Percentiles rank a stretch among this genome's conserved stretches.
phyloP scores from a whole-genome alignment of 2,329 filamentous ascomycete genomes.

The Colletotrichum tabaci region DNA sequence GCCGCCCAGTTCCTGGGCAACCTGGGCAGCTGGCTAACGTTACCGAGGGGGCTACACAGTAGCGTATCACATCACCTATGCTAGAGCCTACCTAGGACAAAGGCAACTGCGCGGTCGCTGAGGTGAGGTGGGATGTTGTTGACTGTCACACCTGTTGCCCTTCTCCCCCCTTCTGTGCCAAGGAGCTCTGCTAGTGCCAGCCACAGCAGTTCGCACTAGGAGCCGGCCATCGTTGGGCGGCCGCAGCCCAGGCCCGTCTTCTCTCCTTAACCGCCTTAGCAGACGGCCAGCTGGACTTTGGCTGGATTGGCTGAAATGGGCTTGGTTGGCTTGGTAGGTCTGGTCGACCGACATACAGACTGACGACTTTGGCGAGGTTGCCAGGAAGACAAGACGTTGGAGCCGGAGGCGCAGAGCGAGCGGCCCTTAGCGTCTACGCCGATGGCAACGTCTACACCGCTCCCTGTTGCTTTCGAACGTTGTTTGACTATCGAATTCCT shows the following conservation, averaged over 20 bases:
- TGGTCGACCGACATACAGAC: too few relatives aligned
- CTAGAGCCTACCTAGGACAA: neutral
- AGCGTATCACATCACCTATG: neutral
- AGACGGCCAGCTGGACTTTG: conserved; percentile 22
- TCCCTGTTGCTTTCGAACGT: conserved; percentile 14
- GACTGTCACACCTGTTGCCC: conserved; percentile 31
- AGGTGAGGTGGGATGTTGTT: conserved; percentile 28
- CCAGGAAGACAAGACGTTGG: conserved; percentile 10
- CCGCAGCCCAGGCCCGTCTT: conserved; percentile 31
- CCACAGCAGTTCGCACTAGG: conserved; percentile 37
- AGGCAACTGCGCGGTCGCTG: conserved; percentile 10
- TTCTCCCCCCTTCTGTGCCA: conserved; percentile 2
- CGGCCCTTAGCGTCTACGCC: conserved; percentile 9
- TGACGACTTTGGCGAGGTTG: conserved; percentile 10
- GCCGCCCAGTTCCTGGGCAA: conserved; percentile 28
- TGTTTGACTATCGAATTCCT: conserved; percentile 30
- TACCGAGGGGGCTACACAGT: neutral
- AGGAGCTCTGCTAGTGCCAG: conserved; percentile 13
- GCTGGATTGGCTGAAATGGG: conserved; percentile 7
- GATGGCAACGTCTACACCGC: conserved; percentile 31
- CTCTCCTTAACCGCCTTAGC: conserved; percentile 9
- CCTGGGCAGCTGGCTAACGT: conserved; percentile 16
- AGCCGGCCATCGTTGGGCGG: conserved; percentile 23
- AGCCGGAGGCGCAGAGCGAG: conserved; percentile 1
- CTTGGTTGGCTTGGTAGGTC: conserved; percentile 1